Evolutionary conservation across 495 filamentous ascomycete species (phyloP).

Genomic region (Usnea hakonensis): DNA sequence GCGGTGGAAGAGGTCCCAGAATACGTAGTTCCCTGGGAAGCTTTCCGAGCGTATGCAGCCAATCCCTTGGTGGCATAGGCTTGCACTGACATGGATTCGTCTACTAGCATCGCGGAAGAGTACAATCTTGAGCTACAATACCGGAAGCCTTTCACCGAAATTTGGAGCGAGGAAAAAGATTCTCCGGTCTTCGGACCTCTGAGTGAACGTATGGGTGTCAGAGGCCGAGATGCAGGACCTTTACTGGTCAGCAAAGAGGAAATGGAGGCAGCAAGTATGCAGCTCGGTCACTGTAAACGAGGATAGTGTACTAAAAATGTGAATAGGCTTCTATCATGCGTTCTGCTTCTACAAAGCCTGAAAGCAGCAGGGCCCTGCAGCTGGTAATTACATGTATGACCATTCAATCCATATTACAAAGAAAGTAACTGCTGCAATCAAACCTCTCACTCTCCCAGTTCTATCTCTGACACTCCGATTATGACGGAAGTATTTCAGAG

Average conservation of each 20-base stretch:
- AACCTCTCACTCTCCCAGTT: too few species aligned
- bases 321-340: conserved; percentile 68
- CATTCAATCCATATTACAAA: too few species aligned
- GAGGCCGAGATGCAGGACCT: conserved; percentile 57
- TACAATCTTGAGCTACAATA: conserved; percentile 94
- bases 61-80: neutral
- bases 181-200: conserved; percentile 68
- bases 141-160: conserved; percentile 76
- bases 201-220: conserved; percentile 90
- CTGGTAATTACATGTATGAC: too few species aligned
- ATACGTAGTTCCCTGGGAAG: conserved; percentile 97
- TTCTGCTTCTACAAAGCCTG: conserved; percentile 89
- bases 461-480: too few species aligned
- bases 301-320: neutral
- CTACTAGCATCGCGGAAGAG: conserved; percentile 67
- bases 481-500: too few species aligned
- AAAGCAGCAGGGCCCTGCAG: neutral
- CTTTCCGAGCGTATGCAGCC: conserved; percentile 64
- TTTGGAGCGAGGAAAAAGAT: conserved; percentile 85
- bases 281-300: neutral
- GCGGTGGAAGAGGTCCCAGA: conserved; percentile 94
- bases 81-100: neutral
- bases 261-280: conserved; percentile 74
- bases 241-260: conserved; percentile 69
- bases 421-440: too few species aligned